phyloP scores from a whole-genome alignment of 2,329 filamentous ascomycete species.

The Fusarium palustre region DNA sequence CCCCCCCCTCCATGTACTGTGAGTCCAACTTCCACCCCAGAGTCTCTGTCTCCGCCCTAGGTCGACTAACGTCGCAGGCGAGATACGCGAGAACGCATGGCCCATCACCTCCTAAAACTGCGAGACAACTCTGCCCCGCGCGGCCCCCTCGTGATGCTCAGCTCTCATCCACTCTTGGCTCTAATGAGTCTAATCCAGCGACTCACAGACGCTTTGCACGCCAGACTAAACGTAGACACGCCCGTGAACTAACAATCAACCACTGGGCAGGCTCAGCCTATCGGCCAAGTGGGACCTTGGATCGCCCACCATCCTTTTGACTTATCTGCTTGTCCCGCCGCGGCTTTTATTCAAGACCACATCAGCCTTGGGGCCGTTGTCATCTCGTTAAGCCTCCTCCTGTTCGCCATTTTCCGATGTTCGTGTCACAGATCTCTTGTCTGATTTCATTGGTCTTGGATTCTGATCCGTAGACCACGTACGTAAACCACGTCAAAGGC shows the following conservation, averaged over 20 bases:
- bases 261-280: slow-evolving; percentile 32
- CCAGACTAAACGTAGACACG: slow-evolving; percentile 2
- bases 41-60: slow-evolving; percentile 32
- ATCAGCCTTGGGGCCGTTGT: slow-evolving; percentile 23
- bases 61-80: slow-evolving; percentile 33
- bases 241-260: slow-evolving; percentile 40
- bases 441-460: slow-evolving; percentile 20
- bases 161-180: slow-evolving; percentile 31
- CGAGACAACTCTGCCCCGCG: slow-evolving; percentile 36
- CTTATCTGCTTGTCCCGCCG: slow-evolving; percentile 25
- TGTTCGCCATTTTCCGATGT: slow-evolving; percentile 14
- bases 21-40: slow-evolving; percentile 35
- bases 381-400: slow-evolving; percentile 30
- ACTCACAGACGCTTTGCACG: slow-evolving; percentile 22
- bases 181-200: slow-evolving; percentile 16
- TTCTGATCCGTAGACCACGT: slow-evolving; percentile 9
- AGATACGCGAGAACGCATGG: slow-evolving; percentile 47
- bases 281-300: slow-evolving; percentile 16
- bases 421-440: slow-evolving; percentile 16
- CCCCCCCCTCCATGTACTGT: slow-evolving; percentile 32
- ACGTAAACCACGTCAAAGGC: slow-evolving; percentile 9
- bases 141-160: slow-evolving; percentile 41
- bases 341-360: slow-evolving; percentile 29
- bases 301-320: slow-evolving; percentile 38
- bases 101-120: slow-evolving; percentile 21